A percentile compares a stretch with the other conserved stretches of the same genome.
These are phyloP conservation scores for Quercus agrifolia DNA, from an alignment of 306 rosid genomes.

Conservation along the genomic window DNA sequence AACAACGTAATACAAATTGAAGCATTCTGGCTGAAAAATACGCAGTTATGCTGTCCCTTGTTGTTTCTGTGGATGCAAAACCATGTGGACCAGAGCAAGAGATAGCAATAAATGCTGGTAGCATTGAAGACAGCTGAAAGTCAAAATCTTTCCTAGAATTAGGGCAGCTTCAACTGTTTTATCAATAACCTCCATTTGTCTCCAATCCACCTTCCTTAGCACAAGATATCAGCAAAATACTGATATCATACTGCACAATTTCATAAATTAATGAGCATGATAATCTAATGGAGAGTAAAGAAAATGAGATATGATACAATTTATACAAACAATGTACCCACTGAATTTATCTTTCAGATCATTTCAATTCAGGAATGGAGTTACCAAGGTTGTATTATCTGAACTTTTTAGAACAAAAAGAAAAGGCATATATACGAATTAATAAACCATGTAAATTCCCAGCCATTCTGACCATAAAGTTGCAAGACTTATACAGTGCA, in stretches of 20 bases:
- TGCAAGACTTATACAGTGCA: neutral
- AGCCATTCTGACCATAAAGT: neutral
- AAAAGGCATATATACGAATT: neutral
- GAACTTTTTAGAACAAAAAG: neutral
- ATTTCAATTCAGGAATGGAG: neutral
- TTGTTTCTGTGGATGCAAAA: constrained; percentile 24
- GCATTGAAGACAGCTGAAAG: constrained; percentile 21
- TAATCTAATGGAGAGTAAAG: neutral
- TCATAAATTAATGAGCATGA: neutral
- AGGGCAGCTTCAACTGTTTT: constrained; percentile 21
- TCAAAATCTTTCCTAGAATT: constrained; percentile 7
- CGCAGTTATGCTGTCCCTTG: constrained; percentile 24
- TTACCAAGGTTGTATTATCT: neutral
- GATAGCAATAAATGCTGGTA: constrained; percentile 23
- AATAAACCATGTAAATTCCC: neutral
- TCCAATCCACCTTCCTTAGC: constrained; percentile 11
- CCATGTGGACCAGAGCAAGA: constrained; percentile 26
- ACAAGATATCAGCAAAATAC: constrained; percentile 24
- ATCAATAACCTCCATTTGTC: constrained; percentile 13
- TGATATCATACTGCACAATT: constrained; percentile 24
- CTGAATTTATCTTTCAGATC: neutral
- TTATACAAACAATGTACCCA: neutral
- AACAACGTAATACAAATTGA: constrained; percentile 25
- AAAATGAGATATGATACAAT: neutral
- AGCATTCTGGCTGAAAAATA: constrained; percentile 34